Conservation (phyloP, 2,329 filamentous ascomycete genomes). For the Ustilaginoidea virens region DNA sequence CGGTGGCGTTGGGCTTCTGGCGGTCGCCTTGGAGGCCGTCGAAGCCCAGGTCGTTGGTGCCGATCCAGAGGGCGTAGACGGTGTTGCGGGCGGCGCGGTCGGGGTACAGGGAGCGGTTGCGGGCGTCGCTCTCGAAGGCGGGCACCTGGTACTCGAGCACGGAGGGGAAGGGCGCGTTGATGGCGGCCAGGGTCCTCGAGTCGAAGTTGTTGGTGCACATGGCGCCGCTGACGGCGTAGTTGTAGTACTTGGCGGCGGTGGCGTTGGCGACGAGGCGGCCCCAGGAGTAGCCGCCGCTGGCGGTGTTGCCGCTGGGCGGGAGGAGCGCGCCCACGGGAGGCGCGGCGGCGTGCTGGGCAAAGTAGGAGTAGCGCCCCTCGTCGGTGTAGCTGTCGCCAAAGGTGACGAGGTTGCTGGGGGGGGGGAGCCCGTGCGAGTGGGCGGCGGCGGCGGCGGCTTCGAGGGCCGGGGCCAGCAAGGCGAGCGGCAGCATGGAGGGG, state of each 20-base stretch:
- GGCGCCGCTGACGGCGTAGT: slow-evolving; percentile 61
- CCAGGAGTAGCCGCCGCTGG: slow-evolving; percentile 55
- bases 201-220: slow-evolving; percentile 57
- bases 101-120: slow-evolving; percentile 22
- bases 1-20: slow-evolving; percentile 41
- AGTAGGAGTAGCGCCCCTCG: slow-evolving; percentile 50
- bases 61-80: slow-evolving; percentile 66
- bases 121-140: slow-evolving; percentile 35
- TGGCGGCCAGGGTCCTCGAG: slow-evolving; percentile 34
- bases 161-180: slow-evolving; percentile 43
- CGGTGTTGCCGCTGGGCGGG: slow-evolving; percentile 32
- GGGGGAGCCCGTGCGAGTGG: not conserved
- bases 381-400: slow-evolving; percentile 71
- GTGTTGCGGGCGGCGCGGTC: slow-evolving; percentile 39
- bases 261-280: slow-evolving; percentile 47
- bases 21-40: slow-evolving; percentile 49
- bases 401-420: slow-evolving; percentile 38
- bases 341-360: slow-evolving; percentile 40
- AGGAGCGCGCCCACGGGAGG: slow-evolving; percentile 44
- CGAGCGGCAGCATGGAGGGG: too few species aligned
- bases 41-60: slow-evolving; percentile 62
- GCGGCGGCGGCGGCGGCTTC: too few species aligned
- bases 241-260: slow-evolving; percentile 39
- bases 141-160: slow-evolving; percentile 46
- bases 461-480: too few species aligned